Percentiles rank a stretch among this genome's conserved stretches.
Conservation (phyloP, 2,329 filamentous ascomycete genomes). For the Venturia oleaginea region DNA sequence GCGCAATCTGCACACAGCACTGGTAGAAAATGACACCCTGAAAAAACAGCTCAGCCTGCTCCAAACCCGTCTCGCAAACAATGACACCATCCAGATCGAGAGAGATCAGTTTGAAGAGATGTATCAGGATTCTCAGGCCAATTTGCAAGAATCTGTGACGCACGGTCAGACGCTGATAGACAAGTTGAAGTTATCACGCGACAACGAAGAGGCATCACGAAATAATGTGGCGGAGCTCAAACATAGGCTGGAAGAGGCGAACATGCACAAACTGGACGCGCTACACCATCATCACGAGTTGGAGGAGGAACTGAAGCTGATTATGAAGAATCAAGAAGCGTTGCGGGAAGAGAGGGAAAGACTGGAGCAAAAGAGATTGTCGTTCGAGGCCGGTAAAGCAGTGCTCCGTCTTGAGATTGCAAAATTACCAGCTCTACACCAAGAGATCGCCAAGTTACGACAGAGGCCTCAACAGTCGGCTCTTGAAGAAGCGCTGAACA, state of each 20-base stretch:
- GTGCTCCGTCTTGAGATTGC: not conserved
- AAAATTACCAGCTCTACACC: not conserved
- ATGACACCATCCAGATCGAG: slow-evolving; percentile 11
- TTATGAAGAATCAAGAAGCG: not conserved
- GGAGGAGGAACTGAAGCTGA: slow-evolving; percentile 24
- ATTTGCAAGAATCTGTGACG: not conserved
- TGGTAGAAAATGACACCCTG: slow-evolving; percentile 12
- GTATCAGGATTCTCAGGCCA: not conserved
- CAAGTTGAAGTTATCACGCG: slow-evolving; percentile 1
- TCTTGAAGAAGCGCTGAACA: not conserved
- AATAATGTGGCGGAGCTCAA: slow-evolving; percentile 7
- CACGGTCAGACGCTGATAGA: slow-evolving; percentile 8
- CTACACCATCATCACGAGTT: slow-evolving; percentile 24
- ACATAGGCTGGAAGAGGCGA: slow-evolving; percentile 17
- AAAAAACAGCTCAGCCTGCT: slow-evolving; percentile 11
- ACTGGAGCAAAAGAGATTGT: not conserved
- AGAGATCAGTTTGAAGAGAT: slow-evolving; percentile 3
- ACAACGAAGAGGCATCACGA: slow-evolving; percentile 11
- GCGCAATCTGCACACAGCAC: not conserved
- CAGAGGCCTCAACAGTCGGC: slow-evolving; percentile 6
- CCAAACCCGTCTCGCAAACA: slow-evolving; percentile 8
- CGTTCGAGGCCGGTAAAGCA: not conserved
- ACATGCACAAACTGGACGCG: slow-evolving; percentile 32
- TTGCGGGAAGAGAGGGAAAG: not conserved
- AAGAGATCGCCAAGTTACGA: not conserved